Percentiles rank a stretch among this genome's conserved stretches.
Evolutionary conservation across 805 yeast species (phyloP).

Genomic region (Candida insectalens): DNA sequence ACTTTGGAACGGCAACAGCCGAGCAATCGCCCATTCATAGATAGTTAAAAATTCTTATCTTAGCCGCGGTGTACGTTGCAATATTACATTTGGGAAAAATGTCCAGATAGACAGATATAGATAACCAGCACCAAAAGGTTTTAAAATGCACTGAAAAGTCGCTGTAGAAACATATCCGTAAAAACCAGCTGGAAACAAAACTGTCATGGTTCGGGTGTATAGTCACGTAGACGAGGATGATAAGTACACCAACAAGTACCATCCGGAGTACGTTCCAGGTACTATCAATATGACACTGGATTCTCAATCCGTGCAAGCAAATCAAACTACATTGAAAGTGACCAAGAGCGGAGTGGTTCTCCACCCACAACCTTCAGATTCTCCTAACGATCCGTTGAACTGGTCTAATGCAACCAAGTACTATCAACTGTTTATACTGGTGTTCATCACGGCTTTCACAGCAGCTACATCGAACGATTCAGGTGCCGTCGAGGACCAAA

Average conservation of each 20-base stretch:
- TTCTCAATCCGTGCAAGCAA: slow-evolving; percentile 9
- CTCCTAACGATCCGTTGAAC: slow-evolving; percentile 57
- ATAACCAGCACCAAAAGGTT: no score
- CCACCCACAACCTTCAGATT: slow-evolving; percentile 56
- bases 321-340: slow-evolving; percentile 22
- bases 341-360: slow-evolving; percentile 31
- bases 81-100: no score
- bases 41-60: no score
- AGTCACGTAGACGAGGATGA: slow-evolving; percentile 13
- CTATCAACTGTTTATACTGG: slow-evolving; percentile 40
- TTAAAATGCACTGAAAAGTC: no score
- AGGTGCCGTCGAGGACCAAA: slow-evolving; percentile 57
- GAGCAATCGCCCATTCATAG: no score
- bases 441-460: slow-evolving; percentile 55
- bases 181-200: no score
- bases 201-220: no score
- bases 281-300: slow-evolving; percentile 38
- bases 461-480: slow-evolving; percentile 72
- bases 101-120: no score
- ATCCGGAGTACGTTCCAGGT: slow-evolving; percentile 44
- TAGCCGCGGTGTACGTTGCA: no score
- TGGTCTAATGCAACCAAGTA: slow-evolving; percentile 36
- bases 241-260: slow-evolving; percentile 21
- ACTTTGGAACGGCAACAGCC: no score
- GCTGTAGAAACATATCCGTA: no score